Evolutionary conservation across 345 rosid genomes (phyloP).

Genomic region (Barbarea vulgaris): DNA sequence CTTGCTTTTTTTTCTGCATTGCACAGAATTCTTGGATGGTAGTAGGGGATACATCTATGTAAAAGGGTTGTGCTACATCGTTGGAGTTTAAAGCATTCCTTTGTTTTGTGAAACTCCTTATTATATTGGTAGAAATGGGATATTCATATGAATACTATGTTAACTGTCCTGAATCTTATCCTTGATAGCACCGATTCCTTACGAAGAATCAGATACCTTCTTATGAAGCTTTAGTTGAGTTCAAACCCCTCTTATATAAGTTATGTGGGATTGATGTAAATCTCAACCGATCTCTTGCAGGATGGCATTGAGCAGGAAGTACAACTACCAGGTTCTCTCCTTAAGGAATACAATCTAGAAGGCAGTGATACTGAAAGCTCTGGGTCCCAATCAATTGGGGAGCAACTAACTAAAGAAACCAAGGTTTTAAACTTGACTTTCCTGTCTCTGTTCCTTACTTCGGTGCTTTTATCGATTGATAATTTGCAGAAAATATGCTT

Average conservation of each 20-base stretch:
- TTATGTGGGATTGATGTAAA: neutral
- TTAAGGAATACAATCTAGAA: constrained; percentile 69
- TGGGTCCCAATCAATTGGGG: constrained; percentile 25
- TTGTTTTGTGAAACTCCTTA: constrained; percentile 16
- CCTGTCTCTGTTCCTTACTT: neutral
- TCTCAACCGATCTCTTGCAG: constrained; percentile 39
- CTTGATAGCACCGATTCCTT: neutral
- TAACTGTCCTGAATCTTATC: neutral
- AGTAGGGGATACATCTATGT: neutral
- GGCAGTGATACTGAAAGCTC: constrained; percentile 48
- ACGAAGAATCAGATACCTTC: neutral
- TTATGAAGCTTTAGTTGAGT: neutral
- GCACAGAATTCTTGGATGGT: neutral
- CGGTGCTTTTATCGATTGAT: constrained; percentile 21
- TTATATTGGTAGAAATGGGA: neutral
- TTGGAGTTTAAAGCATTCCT: neutral
- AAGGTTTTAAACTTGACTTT: constrained; percentile 46
- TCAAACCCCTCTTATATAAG: constrained; percentile 5
- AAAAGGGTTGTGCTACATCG: neutral
- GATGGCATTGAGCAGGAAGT: constrained; percentile 38
- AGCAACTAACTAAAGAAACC: constrained; percentile 42
- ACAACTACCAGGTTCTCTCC: constrained; percentile 58
- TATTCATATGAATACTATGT: neutral
- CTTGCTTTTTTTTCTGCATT: neutral
- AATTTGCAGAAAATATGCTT: constrained; percentile 8